Base-by-base conservation (phyloP, 23 red algal genomes). In the Agarophyton chilense region DNA sequence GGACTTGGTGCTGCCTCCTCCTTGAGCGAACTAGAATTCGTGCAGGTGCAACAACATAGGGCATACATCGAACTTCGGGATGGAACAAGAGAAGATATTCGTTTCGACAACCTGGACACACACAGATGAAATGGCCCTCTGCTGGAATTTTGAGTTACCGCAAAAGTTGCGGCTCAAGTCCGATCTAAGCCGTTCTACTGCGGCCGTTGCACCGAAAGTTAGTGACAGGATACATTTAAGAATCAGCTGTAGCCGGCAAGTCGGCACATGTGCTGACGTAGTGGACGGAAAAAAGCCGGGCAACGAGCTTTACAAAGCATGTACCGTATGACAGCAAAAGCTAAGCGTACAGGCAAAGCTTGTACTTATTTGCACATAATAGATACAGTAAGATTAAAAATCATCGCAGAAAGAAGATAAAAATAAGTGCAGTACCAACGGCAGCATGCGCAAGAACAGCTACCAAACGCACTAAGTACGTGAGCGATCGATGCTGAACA, bases 401-500 rank as follows among this genome's bases (percentile, higher is more conserved):
- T 61, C 38, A 81, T 65, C 56, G 40, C 47, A 82, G 35, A 33
- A 77, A 91, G 54, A 91, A 91, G 29, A 91, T 81, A 39, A 91
- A 91, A 40, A 82, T 68, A 46, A 91, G 50, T 47, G 58, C 77
- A 9, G 53, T 52, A 24, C 88, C 88, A 22, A 91, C 88, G 24
- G 51, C 88, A 28, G 61, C 88, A 91, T 91, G 88, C 17, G 88
- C 88, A 14, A 67, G 12, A 26, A 81, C 88, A 9, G 88, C 88
- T n/a, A 91, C 17, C 38, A 91, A 58, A 4, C 88, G 52, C 74
- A 91, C 88, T 82, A 91, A 82, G 76, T 91, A 91, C 10, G 88
- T 91, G 38, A 91, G 66, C 17, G 74, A 81, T 2, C 65, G 55
- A 82, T 91, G 88, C 33, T 81, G 52, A 8, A 91, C 76, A 47